Conservation (phyloP, 257 asterid species). For the Nicotiana noctiflora region DNA sequence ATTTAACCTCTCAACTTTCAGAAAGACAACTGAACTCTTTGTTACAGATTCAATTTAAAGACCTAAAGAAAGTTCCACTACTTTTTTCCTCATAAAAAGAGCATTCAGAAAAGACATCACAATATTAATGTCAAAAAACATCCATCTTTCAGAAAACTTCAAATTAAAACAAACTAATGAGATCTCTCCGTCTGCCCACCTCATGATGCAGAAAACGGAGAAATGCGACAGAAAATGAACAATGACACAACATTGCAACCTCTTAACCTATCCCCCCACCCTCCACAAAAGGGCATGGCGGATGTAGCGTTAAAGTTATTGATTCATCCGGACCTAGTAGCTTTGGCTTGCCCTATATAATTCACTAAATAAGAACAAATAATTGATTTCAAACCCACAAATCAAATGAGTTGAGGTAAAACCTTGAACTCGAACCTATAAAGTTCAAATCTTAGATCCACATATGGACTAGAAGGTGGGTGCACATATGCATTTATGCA, state of each 20-base stretch:
- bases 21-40: neutral
- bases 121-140: neutral
- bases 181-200: neutral
- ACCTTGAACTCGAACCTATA: no score
- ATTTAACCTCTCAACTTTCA: constrained; percentile 8
- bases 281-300: neutral
- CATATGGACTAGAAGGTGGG: neutral
- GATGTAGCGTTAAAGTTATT: neutral
- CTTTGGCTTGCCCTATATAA: neutral
- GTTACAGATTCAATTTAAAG: neutral
- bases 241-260: neutral
- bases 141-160: neutral
- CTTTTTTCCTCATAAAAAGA: neutral
- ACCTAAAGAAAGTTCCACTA: neutral
- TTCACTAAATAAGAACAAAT: no score
- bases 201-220: neutral
- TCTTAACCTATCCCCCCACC: neutral
- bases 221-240: neutral
- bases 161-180: neutral
- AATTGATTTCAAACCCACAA: neutral
- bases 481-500: neutral
- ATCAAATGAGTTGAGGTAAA: neutral
- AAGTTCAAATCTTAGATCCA: neutral
- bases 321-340: neutral
- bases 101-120: neutral